These are phyloP conservation scores for Sequoia sempervirens DNA, from an alignment of 75 land plant genomes.

Conservation along the genomic window DNA sequence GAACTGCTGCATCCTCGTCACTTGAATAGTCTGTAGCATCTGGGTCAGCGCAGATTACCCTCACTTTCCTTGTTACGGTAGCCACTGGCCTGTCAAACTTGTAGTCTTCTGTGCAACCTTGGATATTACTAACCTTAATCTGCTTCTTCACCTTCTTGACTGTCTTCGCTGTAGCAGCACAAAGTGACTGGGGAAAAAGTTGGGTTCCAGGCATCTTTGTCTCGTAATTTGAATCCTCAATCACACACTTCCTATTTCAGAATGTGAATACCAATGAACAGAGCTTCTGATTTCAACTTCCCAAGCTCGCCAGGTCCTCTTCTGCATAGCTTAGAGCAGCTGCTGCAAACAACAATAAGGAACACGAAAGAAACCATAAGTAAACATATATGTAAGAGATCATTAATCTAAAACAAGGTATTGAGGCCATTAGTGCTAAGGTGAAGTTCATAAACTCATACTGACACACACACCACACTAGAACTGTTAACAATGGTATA, in stretches of 20 bases:
- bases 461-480: not conserved
- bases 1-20: not conserved
- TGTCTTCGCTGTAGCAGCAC: not conserved
- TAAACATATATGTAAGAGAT: not conserved
- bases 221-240: not conserved
- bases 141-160: not conserved
- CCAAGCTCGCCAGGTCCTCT: constrained; percentile 4
- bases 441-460: not conserved
- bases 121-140: not conserved
- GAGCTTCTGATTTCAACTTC: constrained; percentile 10
- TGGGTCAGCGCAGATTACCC: constrained; percentile 8
- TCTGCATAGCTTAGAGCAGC: constrained; percentile 11
- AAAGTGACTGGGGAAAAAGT: not conserved
- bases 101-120: not conserved
- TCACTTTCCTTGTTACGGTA: not conserved
- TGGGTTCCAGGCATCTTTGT: constrained; percentile 10
- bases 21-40: constrained; percentile 13
- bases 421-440: not conserved
- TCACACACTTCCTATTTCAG: not conserved
- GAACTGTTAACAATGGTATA: not conserved
- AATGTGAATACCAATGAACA: not conserved
- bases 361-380: not conserved
- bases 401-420: not conserved
- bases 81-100: not conserved
- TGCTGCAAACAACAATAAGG: not conserved